phyloP scores from a whole-genome alignment of 2,329 filamentous ascomycete genomes.

The Echinosphaeria canescens region DNA sequence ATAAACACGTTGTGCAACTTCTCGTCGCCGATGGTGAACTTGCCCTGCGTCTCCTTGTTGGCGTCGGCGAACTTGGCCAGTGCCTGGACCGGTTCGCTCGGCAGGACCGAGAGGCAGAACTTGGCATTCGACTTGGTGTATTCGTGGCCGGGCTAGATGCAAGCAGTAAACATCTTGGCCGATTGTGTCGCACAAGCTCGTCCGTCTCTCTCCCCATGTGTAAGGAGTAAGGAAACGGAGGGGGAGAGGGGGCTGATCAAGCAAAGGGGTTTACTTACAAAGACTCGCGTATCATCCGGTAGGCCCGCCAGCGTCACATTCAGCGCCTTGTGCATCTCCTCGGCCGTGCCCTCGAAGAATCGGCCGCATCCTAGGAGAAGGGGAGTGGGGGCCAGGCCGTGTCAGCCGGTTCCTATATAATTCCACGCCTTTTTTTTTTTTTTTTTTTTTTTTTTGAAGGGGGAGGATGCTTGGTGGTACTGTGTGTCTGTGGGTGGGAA shows the following conservation, averaged over 20 bases:
- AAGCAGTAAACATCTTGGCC: too few species aligned
- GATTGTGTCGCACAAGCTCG: too few species aligned
- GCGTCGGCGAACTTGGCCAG: slow-evolving; percentile 55
- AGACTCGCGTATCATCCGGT: slow-evolving; percentile 83
- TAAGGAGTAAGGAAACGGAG: too few species aligned
- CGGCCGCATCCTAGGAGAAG: slow-evolving; percentile 55
- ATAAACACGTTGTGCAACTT: slow-evolving; percentile 99
- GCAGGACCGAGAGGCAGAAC: slow-evolving; percentile 58
- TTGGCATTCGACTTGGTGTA: slow-evolving; percentile 96
- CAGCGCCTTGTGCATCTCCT: slow-evolving; percentile 82
- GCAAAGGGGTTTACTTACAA: too few species aligned
- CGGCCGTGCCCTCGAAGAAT: slow-evolving; percentile 83
- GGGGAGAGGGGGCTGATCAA: too few species aligned
- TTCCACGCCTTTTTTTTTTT: too few species aligned
- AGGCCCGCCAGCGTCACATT: slow-evolving; percentile 66
- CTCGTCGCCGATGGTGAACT: slow-evolving; percentile 93
- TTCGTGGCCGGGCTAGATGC: slow-evolving; percentile 68
- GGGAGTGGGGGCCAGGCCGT: too few species aligned
- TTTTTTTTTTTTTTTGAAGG: not conserved
- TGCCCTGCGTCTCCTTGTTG: slow-evolving; percentile 79
- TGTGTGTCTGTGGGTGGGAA: not conserved
- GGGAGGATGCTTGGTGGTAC: not conserved
- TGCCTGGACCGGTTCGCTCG: slow-evolving; percentile 55
- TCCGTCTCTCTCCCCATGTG: too few species aligned
- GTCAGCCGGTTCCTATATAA: too few species aligned